phyloP scores from a whole-genome alignment of 2,329 filamentous ascomycete genomes.

The Aspergillus ochraceus region DNA sequence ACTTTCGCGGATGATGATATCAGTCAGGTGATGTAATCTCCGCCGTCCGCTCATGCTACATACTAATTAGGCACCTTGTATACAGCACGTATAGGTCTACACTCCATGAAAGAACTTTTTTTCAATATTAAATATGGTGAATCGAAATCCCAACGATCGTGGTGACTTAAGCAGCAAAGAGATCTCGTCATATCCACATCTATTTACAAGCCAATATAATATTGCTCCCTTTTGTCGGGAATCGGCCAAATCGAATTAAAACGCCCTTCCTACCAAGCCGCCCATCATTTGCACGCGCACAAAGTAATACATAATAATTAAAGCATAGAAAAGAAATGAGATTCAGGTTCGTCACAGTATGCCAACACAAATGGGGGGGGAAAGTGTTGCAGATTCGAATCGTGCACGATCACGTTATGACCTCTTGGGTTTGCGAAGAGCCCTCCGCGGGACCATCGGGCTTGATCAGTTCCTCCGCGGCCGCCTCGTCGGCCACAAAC shows the following conservation, averaged over 20 bases:
- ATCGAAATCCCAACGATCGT: not conserved
- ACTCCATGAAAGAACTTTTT: not conserved
- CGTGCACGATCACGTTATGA: slow-evolving; percentile 28
- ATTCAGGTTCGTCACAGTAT: slow-evolving; percentile 4
- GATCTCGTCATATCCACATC: slow-evolving; percentile 20
- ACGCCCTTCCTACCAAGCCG: slow-evolving; percentile 27
- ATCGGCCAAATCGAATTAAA: slow-evolving; percentile 14
- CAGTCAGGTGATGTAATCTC: slow-evolving; percentile 3
- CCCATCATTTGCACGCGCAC: slow-evolving; percentile 18
- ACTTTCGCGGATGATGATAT: not conserved
- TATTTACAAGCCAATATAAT: slow-evolving; percentile 26
- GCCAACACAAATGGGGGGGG: not conserved
- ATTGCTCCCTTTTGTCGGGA: not conserved
- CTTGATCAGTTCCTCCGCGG: slow-evolving; percentile 70
- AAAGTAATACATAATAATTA: slow-evolving; percentile 28
- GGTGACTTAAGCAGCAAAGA: not conserved
- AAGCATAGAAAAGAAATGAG: slow-evolving; percentile 10
- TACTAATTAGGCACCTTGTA: not conserved
- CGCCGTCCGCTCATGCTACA: too few species aligned
- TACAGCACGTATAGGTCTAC: not conserved
- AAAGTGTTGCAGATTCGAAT: not conserved
- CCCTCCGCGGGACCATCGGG: slow-evolving; percentile 47
- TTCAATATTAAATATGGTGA: not conserved
- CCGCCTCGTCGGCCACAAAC: slow-evolving; percentile 69
- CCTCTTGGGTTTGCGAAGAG: slow-evolving; percentile 29